Conservation (phyloP, 495 filamentous ascomycete genomes). For the Glarea lozoyensis region DNA sequence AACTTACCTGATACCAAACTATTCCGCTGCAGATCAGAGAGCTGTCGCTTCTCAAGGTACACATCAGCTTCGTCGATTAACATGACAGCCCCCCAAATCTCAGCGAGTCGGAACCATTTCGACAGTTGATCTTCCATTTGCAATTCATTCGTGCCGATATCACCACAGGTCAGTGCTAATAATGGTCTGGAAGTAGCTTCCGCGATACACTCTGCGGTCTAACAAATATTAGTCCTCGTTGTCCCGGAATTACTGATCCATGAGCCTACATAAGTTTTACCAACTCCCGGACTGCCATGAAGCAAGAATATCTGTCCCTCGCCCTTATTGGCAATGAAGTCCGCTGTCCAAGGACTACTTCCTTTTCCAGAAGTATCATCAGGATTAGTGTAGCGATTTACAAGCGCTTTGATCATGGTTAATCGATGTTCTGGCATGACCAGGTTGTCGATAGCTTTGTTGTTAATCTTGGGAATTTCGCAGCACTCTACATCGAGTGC, state of each 20-base stretch:
- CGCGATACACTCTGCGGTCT: slow-evolving; percentile 38
- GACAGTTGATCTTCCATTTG: slow-evolving; percentile 3
- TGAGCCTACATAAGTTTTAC: slow-evolving; percentile 55
- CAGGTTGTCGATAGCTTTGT: not conserved
- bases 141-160: slow-evolving; percentile 13
- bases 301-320: slow-evolving; percentile 22
- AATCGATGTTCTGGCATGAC: not conserved
- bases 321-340: slow-evolving; percentile 20
- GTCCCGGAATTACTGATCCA: too few species aligned
- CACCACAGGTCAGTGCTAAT: slow-evolving; percentile 9
- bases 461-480: not conserved
- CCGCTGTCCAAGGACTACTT: slow-evolving; percentile 2
- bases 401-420: not conserved
- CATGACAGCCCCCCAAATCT: slow-evolving; percentile 8
- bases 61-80: slow-evolving; percentile 25
- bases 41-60: slow-evolving; percentile 13
- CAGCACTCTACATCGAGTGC: not conserved
- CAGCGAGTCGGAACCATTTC: slow-evolving; percentile 8
- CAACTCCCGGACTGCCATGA: slow-evolving; percentile 40
- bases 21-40: slow-evolving; percentile 13
- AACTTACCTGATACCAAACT: too few species aligned
- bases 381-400: not conserved
- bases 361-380: not conserved
- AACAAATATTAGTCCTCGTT: too few species aligned
- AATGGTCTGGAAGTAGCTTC: slow-evolving; percentile 10